Conservation (phyloP, 2,329 filamentous ascomycete species). For the Dichotomopilus funicola region DNA sequence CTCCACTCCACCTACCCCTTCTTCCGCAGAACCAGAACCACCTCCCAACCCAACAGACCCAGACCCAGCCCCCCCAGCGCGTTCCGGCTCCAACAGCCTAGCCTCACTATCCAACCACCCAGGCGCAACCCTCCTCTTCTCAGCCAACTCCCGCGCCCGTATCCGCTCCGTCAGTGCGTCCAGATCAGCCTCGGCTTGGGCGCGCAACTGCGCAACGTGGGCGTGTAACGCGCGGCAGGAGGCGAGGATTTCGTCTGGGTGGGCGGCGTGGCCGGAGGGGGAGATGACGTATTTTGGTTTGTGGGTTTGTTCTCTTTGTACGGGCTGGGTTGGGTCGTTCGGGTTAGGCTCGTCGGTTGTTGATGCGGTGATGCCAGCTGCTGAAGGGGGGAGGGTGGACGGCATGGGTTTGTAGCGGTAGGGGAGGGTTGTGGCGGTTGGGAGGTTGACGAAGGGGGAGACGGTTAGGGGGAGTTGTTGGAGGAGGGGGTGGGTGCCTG, state of each 20-base stretch:
- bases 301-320: constrained; percentile 22
- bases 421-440: constrained; percentile 81
- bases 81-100: constrained; percentile 62
- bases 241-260: constrained; percentile 77
- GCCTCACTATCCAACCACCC: constrained; percentile 75
- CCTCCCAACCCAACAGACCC: background rate
- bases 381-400: constrained; percentile 72
- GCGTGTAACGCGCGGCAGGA: constrained; percentile 73
- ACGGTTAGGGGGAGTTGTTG: constrained; percentile 90
- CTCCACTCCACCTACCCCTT: constrained; percentile 14
- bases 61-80: constrained; percentile 27
- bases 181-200: constrained; percentile 62
- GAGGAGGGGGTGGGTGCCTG: constrained; percentile 77
- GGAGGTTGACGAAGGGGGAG: constrained; percentile 87
- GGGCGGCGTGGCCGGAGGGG: constrained; percentile 70
- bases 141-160: constrained; percentile 60
- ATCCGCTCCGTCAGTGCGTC: constrained; percentile 63
- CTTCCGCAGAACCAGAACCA: background rate
- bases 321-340: background rate
- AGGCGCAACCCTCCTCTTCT: constrained; percentile 73
- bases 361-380: constrained; percentile 41
- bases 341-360: constrained; percentile 14
- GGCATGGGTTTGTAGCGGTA: constrained; percentile 93
- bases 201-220: constrained; percentile 64
- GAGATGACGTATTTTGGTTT: constrained; percentile 72